Conservation (phyloP, 2,329 filamentous ascomycete species). For the Arachnomyces sp. region DNA sequence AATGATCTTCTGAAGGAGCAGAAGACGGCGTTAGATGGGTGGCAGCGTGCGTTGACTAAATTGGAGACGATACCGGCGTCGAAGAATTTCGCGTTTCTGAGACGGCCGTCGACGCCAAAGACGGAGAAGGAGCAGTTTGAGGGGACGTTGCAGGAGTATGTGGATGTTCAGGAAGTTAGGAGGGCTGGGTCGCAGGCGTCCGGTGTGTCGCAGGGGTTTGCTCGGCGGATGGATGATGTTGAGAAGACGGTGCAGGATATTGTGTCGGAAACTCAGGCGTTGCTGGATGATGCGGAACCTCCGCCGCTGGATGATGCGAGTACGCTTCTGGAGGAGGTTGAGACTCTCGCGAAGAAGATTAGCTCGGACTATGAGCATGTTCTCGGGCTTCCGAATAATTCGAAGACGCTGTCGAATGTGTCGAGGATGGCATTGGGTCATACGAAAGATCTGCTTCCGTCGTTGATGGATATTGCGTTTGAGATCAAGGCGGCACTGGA, state of each 20-base stretch:
- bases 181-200: slow-evolving; percentile 62
- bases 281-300: slow-evolving; percentile 32
- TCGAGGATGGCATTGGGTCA: slow-evolving; percentile 59
- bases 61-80: slow-evolving; percentile 36
- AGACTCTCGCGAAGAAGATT: slow-evolving; percentile 78
- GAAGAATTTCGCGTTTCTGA: slow-evolving; percentile 36
- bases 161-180: slow-evolving; percentile 65
- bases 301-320: slow-evolving; percentile 55
- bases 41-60: slow-evolving; percentile 30
- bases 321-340: slow-evolving; percentile 73
- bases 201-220: slow-evolving; percentile 53
- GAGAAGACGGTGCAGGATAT: slow-evolving; percentile 55
- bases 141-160: slow-evolving; percentile 63
- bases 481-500: slow-evolving; percentile 47
- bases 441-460: slow-evolving; percentile 56
- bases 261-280: slow-evolving; percentile 44
- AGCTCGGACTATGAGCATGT: slow-evolving; percentile 76
- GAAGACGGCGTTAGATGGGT: slow-evolving; percentile 34
- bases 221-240: slow-evolving; percentile 52
- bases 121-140: slow-evolving; percentile 39
- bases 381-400: slow-evolving; percentile 58
- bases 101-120: slow-evolving; percentile 33
- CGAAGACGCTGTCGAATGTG: slow-evolving; percentile 55
- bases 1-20: slow-evolving; percentile 39
- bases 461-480: slow-evolving; percentile 48